These are phyloP conservation scores for Candida michaelii DNA, from an alignment of 805 yeast species.

Conservation along the genomic window DNA sequence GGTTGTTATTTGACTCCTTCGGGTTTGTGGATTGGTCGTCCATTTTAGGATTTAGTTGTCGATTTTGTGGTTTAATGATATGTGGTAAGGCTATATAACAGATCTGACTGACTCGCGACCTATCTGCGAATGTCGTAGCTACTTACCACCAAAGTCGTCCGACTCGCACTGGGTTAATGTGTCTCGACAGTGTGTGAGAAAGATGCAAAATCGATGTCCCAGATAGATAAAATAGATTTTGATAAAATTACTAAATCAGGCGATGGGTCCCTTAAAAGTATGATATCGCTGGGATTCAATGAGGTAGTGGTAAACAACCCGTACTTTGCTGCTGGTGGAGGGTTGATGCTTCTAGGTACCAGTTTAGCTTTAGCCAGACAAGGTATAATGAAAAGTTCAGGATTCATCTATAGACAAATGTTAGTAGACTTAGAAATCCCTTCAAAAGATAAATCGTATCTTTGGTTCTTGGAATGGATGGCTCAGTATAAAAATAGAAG, in stretches of 20 bases:
- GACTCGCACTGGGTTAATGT: background rate
- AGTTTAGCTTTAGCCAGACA: conserved; percentile 75
- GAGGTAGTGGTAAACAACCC: conserved; percentile 73
- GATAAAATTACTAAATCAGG: conserved; percentile 34
- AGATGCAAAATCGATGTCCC: conserved; percentile 1
- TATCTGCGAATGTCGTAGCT: too few relatives aligned
- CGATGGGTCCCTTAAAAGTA: conserved; percentile 34
- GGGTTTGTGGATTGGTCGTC: background rate
- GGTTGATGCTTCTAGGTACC: conserved; percentile 93
- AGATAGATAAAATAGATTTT: conserved; percentile 25
- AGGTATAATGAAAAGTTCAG: conserved; percentile 61
- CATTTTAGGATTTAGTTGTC: too few relatives aligned
- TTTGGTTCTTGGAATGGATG: conserved; percentile 98
- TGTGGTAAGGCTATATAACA: too few relatives aligned
- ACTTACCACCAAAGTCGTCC: too few relatives aligned
- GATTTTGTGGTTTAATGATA: too few relatives aligned
- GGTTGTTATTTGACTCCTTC: conserved; percentile 6
- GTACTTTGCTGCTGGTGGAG: conserved; percentile 99
- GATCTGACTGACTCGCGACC: too few relatives aligned
- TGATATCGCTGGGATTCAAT: conserved; percentile 41
- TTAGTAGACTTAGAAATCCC: conserved; percentile 92
- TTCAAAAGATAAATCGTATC: conserved; percentile 86
- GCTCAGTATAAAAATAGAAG: conserved; percentile 70
- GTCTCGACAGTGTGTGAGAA: background rate
- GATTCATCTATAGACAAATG: conserved; percentile 75